Base-by-base conservation (phyloP, 257 asterid species). In the Solanum lignicaule region DNA sequence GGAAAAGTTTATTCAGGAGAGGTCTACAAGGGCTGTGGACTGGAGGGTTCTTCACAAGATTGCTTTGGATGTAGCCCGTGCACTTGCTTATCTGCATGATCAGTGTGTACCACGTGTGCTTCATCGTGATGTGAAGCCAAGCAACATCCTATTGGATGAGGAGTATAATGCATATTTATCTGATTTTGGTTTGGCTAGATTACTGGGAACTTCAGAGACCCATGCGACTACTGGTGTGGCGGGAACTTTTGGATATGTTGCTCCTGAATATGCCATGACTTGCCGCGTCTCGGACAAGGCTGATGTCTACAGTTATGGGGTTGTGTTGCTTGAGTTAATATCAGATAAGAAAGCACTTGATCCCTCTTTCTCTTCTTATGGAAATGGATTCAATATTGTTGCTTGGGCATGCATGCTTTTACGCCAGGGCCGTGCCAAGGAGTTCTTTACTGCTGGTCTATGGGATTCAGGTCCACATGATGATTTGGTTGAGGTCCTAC, bases 271-370 rank as follows among this genome's bases (percentile, higher is more conserved):
- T 74, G 98, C 99, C 4, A 93, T 94, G 98, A 95, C 98, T 0
- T 95, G 99, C 71, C 98, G 99, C 3, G 99, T 96, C 52, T 94
- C 99, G 9, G 98, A 95, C 91, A 96, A 96, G 92, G 98, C 98
- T 1, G 99, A 96, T 11, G 98, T 96, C 3, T 96, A 96, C 69
- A 96, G 99, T 90, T 96, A 95, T 32, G 98, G 98, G 81, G 98
- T 96, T 8, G 98, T 96, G 85, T 86, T 96, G 88, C 98, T 95
- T 3, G 99, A 96, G 94, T 86, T 96, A 88, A 89, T 96, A 33
- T 96, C 99, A 1, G 98, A 95, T 88, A 96, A 95, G 94, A 96
- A 94, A 85, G 98, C 95, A 4, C 91, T 96, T 7, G 99, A 96
- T 62, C 99, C 99, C 3, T 96, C 98, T 4, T 95, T 96, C 75